Percentiles rank a stretch among this genome's conserved stretches.
Evolutionary conservation across 1,139 yeast genomes (phyloP).

Genomic region (Nakaseomyces nivariensis): DNA sequence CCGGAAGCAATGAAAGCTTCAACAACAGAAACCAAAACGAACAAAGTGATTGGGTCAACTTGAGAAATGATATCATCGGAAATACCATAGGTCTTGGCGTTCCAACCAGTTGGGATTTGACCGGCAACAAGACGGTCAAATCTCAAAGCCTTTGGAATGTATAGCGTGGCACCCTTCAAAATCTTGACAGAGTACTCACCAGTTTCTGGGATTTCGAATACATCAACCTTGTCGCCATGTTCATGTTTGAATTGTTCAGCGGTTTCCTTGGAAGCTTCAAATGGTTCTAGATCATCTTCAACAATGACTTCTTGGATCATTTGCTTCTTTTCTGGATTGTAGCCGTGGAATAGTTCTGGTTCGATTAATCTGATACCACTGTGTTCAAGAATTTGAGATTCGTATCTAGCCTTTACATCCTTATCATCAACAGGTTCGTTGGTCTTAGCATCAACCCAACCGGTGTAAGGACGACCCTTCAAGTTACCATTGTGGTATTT

Average conservation of each 20-base stretch:
- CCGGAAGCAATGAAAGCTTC: conserved; percentile 92
- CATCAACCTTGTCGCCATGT: conserved; percentile 91
- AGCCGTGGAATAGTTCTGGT: conserved; percentile 88
- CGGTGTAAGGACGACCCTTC: conserved; percentile 80
- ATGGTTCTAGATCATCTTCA: conserved; percentile 92
- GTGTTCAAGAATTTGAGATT: conserved; percentile 77
- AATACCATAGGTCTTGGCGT: conserved; percentile 90
- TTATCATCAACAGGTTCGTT: conserved; percentile 88
- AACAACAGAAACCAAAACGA: conserved; percentile 84
- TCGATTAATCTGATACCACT: conserved; percentile 94
- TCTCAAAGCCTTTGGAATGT: conserved; percentile 89
- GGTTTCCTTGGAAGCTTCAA: conserved; percentile 89
- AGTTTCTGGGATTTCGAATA: conserved; percentile 76
- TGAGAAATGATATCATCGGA: conserved; percentile 86
- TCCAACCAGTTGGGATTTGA: conserved; percentile 98
- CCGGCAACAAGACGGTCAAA: conserved; percentile 97
- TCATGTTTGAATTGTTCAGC: conserved; percentile 90
- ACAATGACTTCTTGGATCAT: conserved; percentile 90
- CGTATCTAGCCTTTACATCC: conserved; percentile 87
- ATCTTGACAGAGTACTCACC: conserved; percentile 89
- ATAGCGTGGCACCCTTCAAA: conserved; percentile 85
- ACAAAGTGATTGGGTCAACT: conserved; percentile 93
- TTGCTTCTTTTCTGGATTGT: conserved; percentile 88
- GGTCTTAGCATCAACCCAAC: conserved; percentile 96
- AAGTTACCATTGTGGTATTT: conserved; percentile 87